phyloP scores from a whole-genome alignment of 352 stramenopile genomes.

The Globisporangium irregulare region DNA sequence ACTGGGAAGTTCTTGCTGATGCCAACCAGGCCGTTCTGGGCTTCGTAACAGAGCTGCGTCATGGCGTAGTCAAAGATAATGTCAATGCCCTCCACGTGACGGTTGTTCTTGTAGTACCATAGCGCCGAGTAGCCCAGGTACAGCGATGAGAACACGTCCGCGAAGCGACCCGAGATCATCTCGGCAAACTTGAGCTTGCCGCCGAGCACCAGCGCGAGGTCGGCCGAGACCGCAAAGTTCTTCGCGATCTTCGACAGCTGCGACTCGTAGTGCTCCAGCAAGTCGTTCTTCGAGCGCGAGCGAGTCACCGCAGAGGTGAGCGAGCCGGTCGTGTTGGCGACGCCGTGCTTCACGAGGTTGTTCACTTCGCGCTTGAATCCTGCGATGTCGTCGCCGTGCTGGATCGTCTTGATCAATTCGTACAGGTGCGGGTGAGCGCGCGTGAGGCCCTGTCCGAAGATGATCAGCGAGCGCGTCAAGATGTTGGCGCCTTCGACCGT shows the following conservation, averaged over 20 bases:
- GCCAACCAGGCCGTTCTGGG: slow-evolving; percentile 93
- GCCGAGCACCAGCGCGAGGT: slow-evolving; percentile 96
- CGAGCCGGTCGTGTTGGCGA: slow-evolving; percentile 91
- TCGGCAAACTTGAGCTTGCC: slow-evolving; percentile 99
- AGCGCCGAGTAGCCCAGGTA: slow-evolving; percentile 97
- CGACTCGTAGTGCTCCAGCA: slow-evolving; percentile 95
- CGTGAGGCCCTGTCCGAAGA: slow-evolving; percentile 98
- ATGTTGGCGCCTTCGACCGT: slow-evolving; percentile 98
- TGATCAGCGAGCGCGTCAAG: slow-evolving; percentile 96
- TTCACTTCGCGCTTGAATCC: slow-evolving; percentile 94
- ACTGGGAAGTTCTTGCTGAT: slow-evolving; percentile 97
- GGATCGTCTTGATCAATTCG: slow-evolving; percentile 96
- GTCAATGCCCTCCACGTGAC: slow-evolving; percentile 93
- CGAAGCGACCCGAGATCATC: slow-evolving; percentile 96
- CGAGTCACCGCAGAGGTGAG: slow-evolving; percentile 88
- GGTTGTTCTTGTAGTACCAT: slow-evolving; percentile 96
- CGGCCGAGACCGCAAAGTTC: slow-evolving; percentile 96
- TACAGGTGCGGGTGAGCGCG: slow-evolving; percentile 97
- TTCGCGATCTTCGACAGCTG: slow-evolving; percentile 95
- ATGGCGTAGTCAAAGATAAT: slow-evolving; percentile 97
- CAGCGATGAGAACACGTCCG: slow-evolving; percentile 96
- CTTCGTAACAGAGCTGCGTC: slow-evolving; percentile 94
- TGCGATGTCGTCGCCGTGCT: slow-evolving; percentile 92
- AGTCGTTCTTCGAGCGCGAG: slow-evolving; percentile 90
- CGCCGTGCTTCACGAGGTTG: slow-evolving; percentile 93